Percentiles rank a stretch among this genome's conserved stretches.
phyloP scores from a whole-genome alignment of 2,329 filamentous ascomycete genomes.

The Neonectria ditissima region DNA sequence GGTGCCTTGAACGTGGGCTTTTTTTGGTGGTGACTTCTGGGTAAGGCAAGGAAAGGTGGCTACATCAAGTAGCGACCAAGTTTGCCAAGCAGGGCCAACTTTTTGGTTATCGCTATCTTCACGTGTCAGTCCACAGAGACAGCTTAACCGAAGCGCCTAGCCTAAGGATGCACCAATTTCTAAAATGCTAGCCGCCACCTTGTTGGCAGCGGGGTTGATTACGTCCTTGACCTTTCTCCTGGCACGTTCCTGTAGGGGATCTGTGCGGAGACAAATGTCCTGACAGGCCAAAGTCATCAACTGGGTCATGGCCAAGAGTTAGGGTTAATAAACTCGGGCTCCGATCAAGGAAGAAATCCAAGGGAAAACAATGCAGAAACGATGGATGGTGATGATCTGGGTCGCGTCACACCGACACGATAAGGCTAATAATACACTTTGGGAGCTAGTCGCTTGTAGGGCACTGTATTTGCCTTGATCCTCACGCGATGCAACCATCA shows the following conservation, averaged over 20 bases:
- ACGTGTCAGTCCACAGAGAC: slow-evolving; percentile 35
- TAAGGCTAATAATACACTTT: slow-evolving; percentile 28
- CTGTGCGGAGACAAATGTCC: slow-evolving; percentile 10
- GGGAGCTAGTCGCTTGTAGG: slow-evolving; percentile 7
- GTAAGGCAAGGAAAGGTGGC: slow-evolving; percentile 45
- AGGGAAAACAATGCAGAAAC: slow-evolving; percentile 1
- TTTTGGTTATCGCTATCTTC: slow-evolving; percentile 48
- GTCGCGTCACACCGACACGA: slow-evolving; percentile 41
- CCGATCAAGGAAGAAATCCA: no score
- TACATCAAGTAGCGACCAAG: slow-evolving; percentile 37
- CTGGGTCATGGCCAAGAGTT: neutral
- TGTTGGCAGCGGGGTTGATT: slow-evolving; percentile 9
- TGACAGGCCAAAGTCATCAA: neutral
- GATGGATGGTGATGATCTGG: slow-evolving; percentile 13
- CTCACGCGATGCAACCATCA: slow-evolving; percentile 21
- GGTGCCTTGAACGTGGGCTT: slow-evolving; percentile 18
- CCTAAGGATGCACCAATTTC: neutral
- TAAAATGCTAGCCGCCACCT: slow-evolving; percentile 4
- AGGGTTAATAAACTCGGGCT: neutral
- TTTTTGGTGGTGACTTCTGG: slow-evolving; percentile 42
- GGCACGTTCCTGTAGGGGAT: slow-evolving; percentile 15
- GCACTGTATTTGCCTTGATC: neutral
- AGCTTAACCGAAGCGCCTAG: slow-evolving; percentile 3
- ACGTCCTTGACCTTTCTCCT: slow-evolving; percentile 7
- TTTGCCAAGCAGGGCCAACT: slow-evolving; percentile 28